These are phyloP conservation scores for Syncephalastrum sp. DNA, from an alignment of 371 early-diverging fungal species.

Conservation along the genomic window DNA sequence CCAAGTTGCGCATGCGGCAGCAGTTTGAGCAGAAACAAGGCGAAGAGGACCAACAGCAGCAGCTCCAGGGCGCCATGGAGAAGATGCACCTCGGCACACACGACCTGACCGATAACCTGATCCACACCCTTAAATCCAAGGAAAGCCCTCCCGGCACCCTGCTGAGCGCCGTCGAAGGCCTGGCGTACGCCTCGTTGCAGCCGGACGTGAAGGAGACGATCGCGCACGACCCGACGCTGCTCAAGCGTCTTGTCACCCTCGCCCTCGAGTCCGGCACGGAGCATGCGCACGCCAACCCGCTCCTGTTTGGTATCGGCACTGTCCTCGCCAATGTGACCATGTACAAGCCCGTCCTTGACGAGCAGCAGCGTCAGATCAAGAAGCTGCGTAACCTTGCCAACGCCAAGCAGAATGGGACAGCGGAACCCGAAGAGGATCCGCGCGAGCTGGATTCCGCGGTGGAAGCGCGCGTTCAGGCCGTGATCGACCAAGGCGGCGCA, in stretches of 20 bases:
- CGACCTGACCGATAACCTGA: conserved; percentile 33
- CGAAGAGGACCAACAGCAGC: conserved; percentile 8
- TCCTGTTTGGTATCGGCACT: conserved; percentile 69
- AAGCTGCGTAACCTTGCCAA: conserved; percentile 72
- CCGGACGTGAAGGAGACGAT: conserved; percentile 64
- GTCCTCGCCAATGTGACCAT: conserved; percentile 72
- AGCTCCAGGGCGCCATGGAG: conserved; percentile 30
- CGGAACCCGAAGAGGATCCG: conserved; percentile 36
- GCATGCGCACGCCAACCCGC: conserved; percentile 34
- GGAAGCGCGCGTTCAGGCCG: conserved; percentile 49
- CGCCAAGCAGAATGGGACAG: conserved; percentile 34
- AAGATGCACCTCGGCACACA: conserved; percentile 25
- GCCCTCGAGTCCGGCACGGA: conserved; percentile 41
- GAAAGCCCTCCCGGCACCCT: conserved; percentile 30
- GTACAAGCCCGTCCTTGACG: conserved; percentile 65
- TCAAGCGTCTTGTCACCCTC: conserved; percentile 57
- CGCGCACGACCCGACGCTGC: conserved; percentile 49
- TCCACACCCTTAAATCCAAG: conserved; percentile 34
- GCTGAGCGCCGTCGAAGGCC: conserved; percentile 64
- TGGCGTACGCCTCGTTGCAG: conserved; percentile 71
- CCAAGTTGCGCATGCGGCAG: conserved; percentile 57
- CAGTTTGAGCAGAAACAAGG: conserved; percentile 21
- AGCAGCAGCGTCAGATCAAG: conserved; percentile 79
- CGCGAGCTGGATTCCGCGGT: conserved; percentile 64
- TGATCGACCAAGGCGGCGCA: conserved; percentile 62